phyloP scores from a whole-genome alignment of 768 basidiomycete genomes.

The Cystofilobasidium macerans region DNA sequence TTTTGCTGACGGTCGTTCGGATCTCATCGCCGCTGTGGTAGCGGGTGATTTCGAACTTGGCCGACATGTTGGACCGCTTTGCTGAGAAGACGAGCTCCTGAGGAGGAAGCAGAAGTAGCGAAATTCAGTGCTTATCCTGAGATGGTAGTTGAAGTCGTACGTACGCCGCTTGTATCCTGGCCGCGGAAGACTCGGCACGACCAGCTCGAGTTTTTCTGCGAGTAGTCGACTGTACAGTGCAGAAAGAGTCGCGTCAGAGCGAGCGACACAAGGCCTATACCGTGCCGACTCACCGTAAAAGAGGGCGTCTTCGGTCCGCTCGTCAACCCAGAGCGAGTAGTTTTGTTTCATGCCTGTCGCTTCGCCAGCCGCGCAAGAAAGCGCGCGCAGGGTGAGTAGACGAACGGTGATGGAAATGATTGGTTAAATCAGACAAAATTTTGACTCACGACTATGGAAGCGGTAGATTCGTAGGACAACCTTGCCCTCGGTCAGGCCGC shows the following conservation, averaged over 20 bases:
- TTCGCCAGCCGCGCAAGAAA: too few relatives aligned
- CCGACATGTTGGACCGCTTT: neutral
- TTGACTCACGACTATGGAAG: neutral
- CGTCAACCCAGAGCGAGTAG: neutral
- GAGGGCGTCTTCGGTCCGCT: neutral
- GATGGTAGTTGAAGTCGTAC: neutral
- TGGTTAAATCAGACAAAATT: too few relatives aligned
- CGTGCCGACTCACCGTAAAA: neutral
- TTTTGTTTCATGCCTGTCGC: neutral
- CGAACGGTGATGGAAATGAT: too few relatives aligned
- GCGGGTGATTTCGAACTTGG: neutral
- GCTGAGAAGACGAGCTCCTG: neutral
- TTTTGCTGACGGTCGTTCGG: neutral
- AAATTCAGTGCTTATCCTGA: neutral
- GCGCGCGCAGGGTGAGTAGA: too few relatives aligned
- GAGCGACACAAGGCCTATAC: neutral
- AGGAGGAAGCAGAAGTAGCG: neutral
- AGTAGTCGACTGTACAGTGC: neutral
- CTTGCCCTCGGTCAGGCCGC: neutral
- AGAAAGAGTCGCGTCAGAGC: neutral
- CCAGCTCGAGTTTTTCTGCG: neutral
- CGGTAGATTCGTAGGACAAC: neutral
- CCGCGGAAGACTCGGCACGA: neutral
- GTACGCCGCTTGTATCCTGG: neutral
- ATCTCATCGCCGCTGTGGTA: neutral